Evolutionary conservation across 1,139 yeast species (phyloP).

Genomic region (Hanseniaspora uvarum): DNA sequence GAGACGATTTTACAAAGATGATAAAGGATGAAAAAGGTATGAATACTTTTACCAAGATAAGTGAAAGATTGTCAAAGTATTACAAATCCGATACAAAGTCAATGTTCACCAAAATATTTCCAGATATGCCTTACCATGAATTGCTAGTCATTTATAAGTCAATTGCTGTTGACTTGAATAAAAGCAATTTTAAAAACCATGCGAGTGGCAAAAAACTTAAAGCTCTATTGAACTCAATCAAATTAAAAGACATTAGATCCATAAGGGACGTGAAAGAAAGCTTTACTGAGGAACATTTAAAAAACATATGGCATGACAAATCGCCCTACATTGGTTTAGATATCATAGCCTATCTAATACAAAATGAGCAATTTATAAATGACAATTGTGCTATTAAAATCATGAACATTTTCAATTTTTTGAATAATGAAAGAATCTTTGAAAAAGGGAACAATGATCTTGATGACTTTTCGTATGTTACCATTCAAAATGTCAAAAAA

Average conservation of each 20-base stretch:
- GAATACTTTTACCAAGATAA: slow-evolving; percentile 1
- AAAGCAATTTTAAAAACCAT: background rate
- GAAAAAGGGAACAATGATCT: background rate
- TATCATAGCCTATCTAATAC: slow-evolving; percentile 1
- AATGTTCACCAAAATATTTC: background rate
- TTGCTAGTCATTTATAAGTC: background rate
- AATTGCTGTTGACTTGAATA: background rate
- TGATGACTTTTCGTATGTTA: background rate
- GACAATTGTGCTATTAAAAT: background rate
- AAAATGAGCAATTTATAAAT: background rate
- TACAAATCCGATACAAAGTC: background rate
- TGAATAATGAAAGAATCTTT: background rate
- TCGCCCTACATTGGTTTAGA: slow-evolving; percentile 9
- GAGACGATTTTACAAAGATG: slow-evolving; percentile 3
- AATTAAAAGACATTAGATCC: background rate
- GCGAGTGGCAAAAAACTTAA: slow-evolving; percentile 1
- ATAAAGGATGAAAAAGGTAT: slow-evolving; percentile 10
- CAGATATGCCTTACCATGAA: background rate
- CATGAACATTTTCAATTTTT: background rate
- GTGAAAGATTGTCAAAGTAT: background rate
- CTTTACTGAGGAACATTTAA: slow-evolving; percentile 1
- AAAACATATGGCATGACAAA: slow-evolving; percentile 8
- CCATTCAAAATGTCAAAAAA: background rate
- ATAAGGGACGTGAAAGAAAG: background rate
- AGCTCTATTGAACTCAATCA: background rate